Conservation (phyloP, 768 basidiomycete genomes). For the Thelephora aurantiotincta region DNA sequence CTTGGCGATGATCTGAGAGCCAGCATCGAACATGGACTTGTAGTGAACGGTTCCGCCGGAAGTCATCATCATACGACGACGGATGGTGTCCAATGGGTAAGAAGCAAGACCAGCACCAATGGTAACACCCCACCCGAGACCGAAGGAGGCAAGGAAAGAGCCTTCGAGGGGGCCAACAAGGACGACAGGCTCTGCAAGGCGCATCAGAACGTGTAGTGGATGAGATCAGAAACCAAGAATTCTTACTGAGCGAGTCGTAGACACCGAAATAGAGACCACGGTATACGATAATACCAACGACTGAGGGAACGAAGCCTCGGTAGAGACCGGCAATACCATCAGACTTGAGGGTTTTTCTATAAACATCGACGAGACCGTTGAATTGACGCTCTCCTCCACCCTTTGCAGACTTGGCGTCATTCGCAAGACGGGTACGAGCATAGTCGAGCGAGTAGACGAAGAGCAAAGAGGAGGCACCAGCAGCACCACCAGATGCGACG, state of each 20-base stretch:
- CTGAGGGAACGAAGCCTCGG: constrained; percentile 98
- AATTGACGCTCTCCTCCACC: constrained; percentile 90
- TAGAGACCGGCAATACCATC: constrained; percentile 99
- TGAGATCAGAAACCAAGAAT: constrained; percentile 4
- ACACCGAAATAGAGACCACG: constrained; percentile 99
- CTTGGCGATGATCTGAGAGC: constrained; percentile 86
- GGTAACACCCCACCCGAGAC: constrained; percentile 98
- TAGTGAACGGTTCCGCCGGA: constrained; percentile 92
- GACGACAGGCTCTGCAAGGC: constrained; percentile 74
- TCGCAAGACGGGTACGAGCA: constrained; percentile 97
- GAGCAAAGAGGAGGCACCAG: constrained; percentile 95
- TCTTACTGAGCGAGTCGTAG: constrained; percentile 85
- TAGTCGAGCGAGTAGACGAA: constrained; percentile 99
- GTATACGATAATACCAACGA: constrained; percentile 99
- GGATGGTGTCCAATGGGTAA: constrained; percentile 86
- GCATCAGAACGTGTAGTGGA: constrained; percentile 11
- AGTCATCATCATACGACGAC: constrained; percentile 99
- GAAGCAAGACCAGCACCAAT: constrained; percentile 99
- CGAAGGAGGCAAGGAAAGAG: constrained; percentile 93
- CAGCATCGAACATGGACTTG: constrained; percentile 98
- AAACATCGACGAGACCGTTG: constrained; percentile 96
- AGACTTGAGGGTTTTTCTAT: constrained; percentile 92
- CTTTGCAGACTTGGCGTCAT: constrained; percentile 94
- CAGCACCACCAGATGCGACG: constrained; percentile 96
- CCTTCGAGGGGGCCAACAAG: constrained; percentile 93